Evolutionary conservation across 768 basidiomycete genomes (phyloP).

Genomic region (Pulveroboletus sp.): DNA sequence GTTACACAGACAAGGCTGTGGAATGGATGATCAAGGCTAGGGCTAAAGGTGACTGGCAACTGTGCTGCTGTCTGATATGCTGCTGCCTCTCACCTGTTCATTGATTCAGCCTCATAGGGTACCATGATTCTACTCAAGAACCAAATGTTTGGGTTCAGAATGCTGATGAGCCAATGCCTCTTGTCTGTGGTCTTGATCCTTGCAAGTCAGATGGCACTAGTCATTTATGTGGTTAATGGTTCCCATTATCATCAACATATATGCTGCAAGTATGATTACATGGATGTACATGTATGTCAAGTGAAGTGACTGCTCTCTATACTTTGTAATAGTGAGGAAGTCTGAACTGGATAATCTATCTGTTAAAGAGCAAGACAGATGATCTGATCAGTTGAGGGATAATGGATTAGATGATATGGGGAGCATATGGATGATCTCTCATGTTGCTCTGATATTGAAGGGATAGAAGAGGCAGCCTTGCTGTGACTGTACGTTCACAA

Average conservation of each 20-base stretch:
- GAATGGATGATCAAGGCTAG: slow-evolving; percentile 75
- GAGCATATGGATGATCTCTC: too few relatives aligned
- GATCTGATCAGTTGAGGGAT: too few relatives aligned
- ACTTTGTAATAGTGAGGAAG: too few relatives aligned
- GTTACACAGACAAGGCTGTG: slow-evolving; percentile 85
- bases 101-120: slow-evolving; percentile 17
- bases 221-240: slow-evolving; percentile 90
- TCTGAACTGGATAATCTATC: too few relatives aligned
- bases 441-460: too few relatives aligned
- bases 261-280: slow-evolving; percentile 94
- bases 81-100: slow-evolving; percentile 31
- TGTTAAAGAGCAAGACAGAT: too few relatives aligned
- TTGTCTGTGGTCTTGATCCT: slow-evolving; percentile 32
- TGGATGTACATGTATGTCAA: too few relatives aligned
- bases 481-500: too few relatives aligned
- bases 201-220: slow-evolving; percentile 71
- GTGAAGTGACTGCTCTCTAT: too few relatives aligned
- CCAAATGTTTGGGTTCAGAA: slow-evolving; percentile 43
- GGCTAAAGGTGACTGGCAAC: slow-evolving; percentile 80
- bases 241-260: slow-evolving; percentile 96
- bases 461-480: too few relatives aligned
- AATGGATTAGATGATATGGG: too few relatives aligned
- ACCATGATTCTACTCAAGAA: slow-evolving; percentile 26
- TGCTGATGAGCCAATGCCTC: slow-evolving; percentile 35
- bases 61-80: slow-evolving; percentile 67